A percentile compares a stretch with the other conserved stretches of the same genome.
These are phyloP conservation scores for Daldinia caldariorum DNA, from an alignment of 495 filamentous ascomycete species.

Conservation along the genomic window DNA sequence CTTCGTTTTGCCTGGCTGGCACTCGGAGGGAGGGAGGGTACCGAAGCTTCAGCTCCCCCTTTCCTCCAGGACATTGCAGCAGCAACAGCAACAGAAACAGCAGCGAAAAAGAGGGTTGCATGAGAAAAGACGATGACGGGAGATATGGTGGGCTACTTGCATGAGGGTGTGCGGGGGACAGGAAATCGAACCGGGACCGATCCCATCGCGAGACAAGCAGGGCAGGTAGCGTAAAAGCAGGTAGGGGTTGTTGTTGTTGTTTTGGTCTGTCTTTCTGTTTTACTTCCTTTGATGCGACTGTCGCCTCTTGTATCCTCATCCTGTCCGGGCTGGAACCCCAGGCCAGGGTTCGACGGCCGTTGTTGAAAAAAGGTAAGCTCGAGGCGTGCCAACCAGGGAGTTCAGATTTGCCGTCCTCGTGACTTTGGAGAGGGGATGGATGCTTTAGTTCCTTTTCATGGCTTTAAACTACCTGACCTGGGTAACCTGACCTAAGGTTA, in stretches of 20 bases:
- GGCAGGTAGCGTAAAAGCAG: constrained; percentile 3
- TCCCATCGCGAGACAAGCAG: constrained; percentile 44
- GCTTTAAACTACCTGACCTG: background rate
- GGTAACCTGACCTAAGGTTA: no score
- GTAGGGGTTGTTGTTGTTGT: constrained; percentile 23
- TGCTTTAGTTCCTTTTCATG: constrained; percentile 19
- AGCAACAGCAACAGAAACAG: background rate
- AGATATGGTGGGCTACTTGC: constrained; percentile 47
- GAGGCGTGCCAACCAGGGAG: constrained; percentile 36
- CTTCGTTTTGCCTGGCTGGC: constrained; percentile 16
- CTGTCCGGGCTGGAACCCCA: constrained; percentile 24
- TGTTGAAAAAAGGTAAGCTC: constrained; percentile 17
- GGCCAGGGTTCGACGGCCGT: background rate
- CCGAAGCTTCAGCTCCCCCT: constrained; percentile 21
- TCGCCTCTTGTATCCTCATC: constrained; percentile 21
- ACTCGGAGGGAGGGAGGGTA: background rate
- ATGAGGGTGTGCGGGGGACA: constrained; percentile 48
- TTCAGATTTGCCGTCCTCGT: constrained; percentile 38
- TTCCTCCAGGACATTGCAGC: constrained; percentile 7
- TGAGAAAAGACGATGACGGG: constrained; percentile 45
- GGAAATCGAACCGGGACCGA: constrained; percentile 47
- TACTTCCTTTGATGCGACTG: constrained; percentile 16
- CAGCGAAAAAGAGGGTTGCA: constrained; percentile 42
- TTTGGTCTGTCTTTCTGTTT: constrained; percentile 10
- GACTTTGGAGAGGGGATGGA: constrained; percentile 33